Evolutionary conservation across 2,329 filamentous ascomycete genomes (phyloP).

Genomic region (Fusarium avenaceum): DNA sequence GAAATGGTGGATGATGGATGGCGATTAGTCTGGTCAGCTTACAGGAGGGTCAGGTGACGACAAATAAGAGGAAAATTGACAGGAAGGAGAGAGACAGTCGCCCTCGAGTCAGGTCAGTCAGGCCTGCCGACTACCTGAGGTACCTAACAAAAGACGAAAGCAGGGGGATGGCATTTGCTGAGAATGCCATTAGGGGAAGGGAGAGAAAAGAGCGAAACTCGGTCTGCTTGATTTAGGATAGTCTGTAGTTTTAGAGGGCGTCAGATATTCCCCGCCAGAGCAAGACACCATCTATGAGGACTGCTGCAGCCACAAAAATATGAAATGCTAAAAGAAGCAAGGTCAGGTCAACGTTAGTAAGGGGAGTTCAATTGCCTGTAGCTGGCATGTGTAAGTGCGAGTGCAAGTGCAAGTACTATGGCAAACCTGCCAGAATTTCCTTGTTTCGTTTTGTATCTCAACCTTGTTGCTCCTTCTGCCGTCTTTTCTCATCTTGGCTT

Average conservation of each 20-base stretch:
- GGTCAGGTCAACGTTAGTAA: neutral
- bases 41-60: constrained; percentile 18
- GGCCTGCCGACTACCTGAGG: neutral
- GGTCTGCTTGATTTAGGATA: constrained; percentile 34
- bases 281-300: constrained; percentile 12
- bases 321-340: constrained; percentile 15
- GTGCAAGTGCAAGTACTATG: neutral
- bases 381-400: neutral
- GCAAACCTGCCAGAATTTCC: constrained; percentile 14
- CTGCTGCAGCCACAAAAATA: constrained; percentile 19
- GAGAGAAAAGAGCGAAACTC: constrained; percentile 16
- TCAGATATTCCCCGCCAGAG: constrained; percentile 4
- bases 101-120: neutral
- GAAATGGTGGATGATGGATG: constrained; percentile 1
- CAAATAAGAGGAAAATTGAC: neutral
- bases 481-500: neutral
- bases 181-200: constrained; percentile 32
- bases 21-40: constrained; percentile 19
- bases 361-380: neutral
- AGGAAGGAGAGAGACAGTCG: neutral
- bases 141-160: neutral
- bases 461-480: constrained; percentile 29
- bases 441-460: constrained; percentile 37
- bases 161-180: constrained; percentile 33
- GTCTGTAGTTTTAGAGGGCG: constrained; percentile 15